Evolutionary conservation across 2,329 filamentous ascomycete genomes (phyloP).

Genomic region (Penicillium sp.): DNA sequence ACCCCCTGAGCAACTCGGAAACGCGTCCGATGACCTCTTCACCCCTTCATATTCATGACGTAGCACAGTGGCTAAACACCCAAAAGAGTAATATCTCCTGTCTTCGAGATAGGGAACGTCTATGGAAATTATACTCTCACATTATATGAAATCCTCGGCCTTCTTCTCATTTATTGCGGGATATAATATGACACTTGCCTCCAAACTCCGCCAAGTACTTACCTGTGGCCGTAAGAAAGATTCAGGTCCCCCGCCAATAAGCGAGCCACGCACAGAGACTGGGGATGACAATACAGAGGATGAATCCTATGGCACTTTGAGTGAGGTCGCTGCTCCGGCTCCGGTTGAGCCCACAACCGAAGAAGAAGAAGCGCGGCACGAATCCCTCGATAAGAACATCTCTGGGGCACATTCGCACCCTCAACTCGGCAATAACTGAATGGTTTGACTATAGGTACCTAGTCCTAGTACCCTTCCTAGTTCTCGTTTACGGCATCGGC

Average conservation of each 20-base stretch:
- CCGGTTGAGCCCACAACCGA: neutral
- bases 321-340: conserved; percentile 1
- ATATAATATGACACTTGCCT: neutral
- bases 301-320: neutral
- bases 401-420: neutral
- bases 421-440: conserved; percentile 8
- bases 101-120: neutral
- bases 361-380: neutral
- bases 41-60: conserved; percentile 5
- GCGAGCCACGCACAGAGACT: neutral
- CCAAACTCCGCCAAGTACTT: neutral
- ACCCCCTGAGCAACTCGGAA: neutral
- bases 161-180: neutral
- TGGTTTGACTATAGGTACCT: neutral
- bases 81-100: neutral
- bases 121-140: neutral
- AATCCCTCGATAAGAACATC: conserved; percentile 1
- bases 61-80: conserved; percentile 1
- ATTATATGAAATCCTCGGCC: neutral
- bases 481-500: neutral
- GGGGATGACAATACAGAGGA: neutral
- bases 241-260: neutral
- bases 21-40: neutral
- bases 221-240: neutral
- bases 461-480: too few species aligned